Conservation (phyloP, 345 rosid genomes). For the Corchorus olitorius region DNA sequence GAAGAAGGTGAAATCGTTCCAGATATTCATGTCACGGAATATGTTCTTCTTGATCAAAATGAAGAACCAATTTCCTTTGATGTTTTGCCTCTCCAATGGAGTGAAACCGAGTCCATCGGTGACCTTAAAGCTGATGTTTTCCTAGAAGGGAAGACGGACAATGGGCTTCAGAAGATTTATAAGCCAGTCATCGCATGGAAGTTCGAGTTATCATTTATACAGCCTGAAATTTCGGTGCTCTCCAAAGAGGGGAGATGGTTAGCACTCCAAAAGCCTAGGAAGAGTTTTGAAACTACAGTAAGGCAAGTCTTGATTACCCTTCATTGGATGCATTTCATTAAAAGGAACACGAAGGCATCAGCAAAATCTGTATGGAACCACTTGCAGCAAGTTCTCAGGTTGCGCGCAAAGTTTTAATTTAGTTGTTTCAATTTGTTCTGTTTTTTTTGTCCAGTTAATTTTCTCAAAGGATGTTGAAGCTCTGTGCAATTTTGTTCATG, state of each 20-base stretch:
- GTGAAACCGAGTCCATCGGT: conserved; percentile 16
- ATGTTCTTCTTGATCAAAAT: conserved; percentile 38
- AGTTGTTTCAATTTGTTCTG: not conserved
- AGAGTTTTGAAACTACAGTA: conserved; percentile 29
- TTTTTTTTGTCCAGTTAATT: not conserved
- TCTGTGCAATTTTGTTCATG: not conserved
- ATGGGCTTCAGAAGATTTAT: conserved; percentile 42
- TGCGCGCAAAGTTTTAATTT: not conserved
- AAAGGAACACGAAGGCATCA: conserved; percentile 33
- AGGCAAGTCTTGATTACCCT: conserved; percentile 41
- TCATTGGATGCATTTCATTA: conserved; percentile 43
- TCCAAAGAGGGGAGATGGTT: conserved; percentile 39
- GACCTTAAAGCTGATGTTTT: conserved; percentile 24
- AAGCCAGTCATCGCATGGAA: conserved; percentile 47
- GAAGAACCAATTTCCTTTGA: conserved; percentile 36
- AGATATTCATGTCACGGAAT: conserved; percentile 30
- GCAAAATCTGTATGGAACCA: conserved; percentile 37
- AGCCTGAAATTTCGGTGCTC: conserved; percentile 39
- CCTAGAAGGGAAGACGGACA: conserved; percentile 36
- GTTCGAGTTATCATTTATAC: conserved; percentile 37
- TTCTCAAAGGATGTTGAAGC: not conserved
- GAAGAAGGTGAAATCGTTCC: conserved; percentile 51
- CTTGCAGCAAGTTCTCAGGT: conserved; percentile 42
- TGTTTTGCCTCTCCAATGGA: conserved; percentile 42
- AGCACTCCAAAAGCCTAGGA: conserved; percentile 42